Evolutionary conservation across 192 early-diverging fungal species (phyloP), one percentile per base, ranked within the genome.

Genomic region (Dimargaris verticillata): DNA sequence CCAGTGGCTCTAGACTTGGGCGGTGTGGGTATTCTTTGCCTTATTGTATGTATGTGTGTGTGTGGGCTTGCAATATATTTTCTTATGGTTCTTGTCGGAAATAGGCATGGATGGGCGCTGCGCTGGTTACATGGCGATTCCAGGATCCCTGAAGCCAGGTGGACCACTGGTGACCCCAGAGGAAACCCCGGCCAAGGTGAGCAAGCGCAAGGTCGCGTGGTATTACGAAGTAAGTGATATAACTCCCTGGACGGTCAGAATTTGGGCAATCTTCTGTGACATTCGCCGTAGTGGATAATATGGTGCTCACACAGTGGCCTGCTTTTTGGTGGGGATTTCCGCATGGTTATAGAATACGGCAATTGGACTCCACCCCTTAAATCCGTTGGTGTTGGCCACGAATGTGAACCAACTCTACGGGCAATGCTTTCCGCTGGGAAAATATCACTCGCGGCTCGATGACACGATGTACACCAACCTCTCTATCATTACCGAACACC

Each of bases 351-450:
- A 47, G 46, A 20, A 24, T 22, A 24, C 57, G 11, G 24, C n/a
- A 15, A 59, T 59, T 43, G 57, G 57, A 9, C 43, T 59, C 12
- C 57, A 59, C 22, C 57, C 57, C 10, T 0, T n/a, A 25, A 28
- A 59, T 22, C 57, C 38, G 5, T 15, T 59, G 6, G 41, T 43
- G 33, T 38, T 38, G 33, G 33, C 33, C 33, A 38, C 33, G 3
- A 38, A 38, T 7, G 33, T 38, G 33, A 38, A 18, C 51, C 17
- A 25, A 25, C 11, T n/a, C n/a, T 26, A 25, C 3, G 51, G 51
- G 11, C 51, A 52, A 25, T 26, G 51, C 25, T 52, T 52, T 25
- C 22, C 51, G 51, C 25, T 52, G n/a, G 25, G 25, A 13, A 52
- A 52, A 25, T 12, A 13, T 3, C 12, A 18, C 20, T 20, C 51